Conservation (phyloP, 495 filamentous ascomycete genomes). For the Tuber aestivum region DNA sequence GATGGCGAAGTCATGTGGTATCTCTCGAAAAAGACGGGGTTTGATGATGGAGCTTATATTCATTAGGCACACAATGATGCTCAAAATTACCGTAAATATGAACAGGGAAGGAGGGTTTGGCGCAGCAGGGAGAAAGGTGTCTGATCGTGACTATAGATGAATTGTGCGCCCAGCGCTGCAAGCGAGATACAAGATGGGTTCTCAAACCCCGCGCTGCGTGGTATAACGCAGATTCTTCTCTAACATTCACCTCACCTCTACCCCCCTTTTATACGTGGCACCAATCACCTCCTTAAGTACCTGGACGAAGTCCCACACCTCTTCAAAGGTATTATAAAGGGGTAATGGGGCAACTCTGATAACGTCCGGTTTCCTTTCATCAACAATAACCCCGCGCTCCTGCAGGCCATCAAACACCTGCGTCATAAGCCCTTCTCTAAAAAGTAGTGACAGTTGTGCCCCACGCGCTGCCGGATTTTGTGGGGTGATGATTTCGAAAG, state of each 20-base stretch:
- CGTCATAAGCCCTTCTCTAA: constrained; percentile 63
- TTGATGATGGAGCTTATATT: background rate
- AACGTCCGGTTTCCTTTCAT: constrained; percentile 86
- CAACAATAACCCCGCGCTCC: constrained; percentile 66
- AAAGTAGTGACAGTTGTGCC: constrained; percentile 75
- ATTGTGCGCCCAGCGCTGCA: background rate
- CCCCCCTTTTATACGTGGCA: constrained; percentile 45
- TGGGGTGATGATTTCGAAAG: constrained; percentile 79
- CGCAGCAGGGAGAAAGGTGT: background rate
- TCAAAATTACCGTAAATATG: background rate
- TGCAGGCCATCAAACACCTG: constrained; percentile 63
- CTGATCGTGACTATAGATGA: background rate
- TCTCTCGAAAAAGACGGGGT: background rate
- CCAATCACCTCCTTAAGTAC: constrained; percentile 55
- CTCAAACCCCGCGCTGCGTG: background rate
- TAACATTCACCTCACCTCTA: constrained; percentile 4
- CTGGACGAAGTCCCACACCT: constrained; percentile 70
- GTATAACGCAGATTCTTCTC: background rate
- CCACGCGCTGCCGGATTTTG: constrained; percentile 64
- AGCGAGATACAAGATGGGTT: background rate
- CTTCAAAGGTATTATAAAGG: constrained; percentile 76
- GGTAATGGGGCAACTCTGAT: constrained; percentile 87
- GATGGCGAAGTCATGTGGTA: background rate
- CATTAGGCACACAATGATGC: background rate
- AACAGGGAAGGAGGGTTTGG: background rate